A percentile compares a stretch with the other conserved stretches of the same genome.
Evolutionary conservation across 1,139 yeast genomes (phyloP).

Genomic region (Yamadazyma buinensis): DNA sequence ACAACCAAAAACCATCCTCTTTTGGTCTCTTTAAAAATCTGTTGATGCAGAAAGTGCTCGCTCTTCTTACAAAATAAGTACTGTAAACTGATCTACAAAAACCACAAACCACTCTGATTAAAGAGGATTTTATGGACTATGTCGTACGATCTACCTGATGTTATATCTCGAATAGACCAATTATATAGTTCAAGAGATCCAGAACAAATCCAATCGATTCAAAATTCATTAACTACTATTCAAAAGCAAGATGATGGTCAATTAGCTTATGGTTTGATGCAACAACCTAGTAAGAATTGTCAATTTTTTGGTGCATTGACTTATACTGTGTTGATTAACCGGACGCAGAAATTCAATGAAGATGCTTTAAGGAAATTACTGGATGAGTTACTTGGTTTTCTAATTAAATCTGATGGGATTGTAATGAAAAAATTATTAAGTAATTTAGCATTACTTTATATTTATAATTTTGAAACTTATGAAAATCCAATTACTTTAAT

Average conservation of each 20-base stretch:
- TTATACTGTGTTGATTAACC: conserved; percentile 54
- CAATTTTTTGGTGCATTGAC: conserved; percentile 74
- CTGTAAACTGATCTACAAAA: too few species aligned
- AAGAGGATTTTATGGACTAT: too few species aligned
- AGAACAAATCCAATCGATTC: conserved; percentile 40
- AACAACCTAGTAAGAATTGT: conserved; percentile 42
- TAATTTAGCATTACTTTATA: conserved; percentile 51
- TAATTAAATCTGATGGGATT: conserved; percentile 14
- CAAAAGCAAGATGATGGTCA: conserved; percentile 53
- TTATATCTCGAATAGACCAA: conserved; percentile 27
- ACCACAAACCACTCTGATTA: too few species aligned
- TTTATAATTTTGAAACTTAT: conserved; percentile 23
- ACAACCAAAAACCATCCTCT: too few species aligned
- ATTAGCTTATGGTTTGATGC: conserved; percentile 48
- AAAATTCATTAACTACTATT: conserved; percentile 47
- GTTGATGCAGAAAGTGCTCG: not conserved
- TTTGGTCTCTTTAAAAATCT: too few species aligned
- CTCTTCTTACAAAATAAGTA: too few species aligned
- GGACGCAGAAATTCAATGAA: conserved; percentile 15
- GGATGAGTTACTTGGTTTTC: conserved; percentile 8
- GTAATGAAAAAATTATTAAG: conserved; percentile 41
- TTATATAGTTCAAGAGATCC: conserved; percentile 44
- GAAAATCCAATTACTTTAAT: conserved; percentile 11
- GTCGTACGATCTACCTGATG: conserved; percentile 9
- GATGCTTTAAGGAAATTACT: conserved; percentile 8